phyloP scores from a whole-genome alignment of 768 basidiomycete genomes.

The Brasilioporus rufonigricans region DNA sequence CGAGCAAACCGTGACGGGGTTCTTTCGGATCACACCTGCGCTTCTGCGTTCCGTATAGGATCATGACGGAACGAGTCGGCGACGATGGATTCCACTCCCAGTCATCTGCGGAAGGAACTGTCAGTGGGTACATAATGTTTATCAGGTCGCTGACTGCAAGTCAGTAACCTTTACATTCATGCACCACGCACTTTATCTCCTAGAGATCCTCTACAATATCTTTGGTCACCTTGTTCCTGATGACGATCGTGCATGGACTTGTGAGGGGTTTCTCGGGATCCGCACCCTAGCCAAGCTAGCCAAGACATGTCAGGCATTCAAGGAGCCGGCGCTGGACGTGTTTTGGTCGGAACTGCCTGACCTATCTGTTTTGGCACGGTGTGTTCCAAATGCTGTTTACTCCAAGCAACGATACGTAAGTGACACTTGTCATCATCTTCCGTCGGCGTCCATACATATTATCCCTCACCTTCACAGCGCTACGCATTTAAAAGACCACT shows the following conservation, averaged over 20 bases:
- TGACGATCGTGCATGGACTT: neutral
- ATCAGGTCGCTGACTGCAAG: neutral
- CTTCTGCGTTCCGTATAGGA: neutral
- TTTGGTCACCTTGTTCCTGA: neutral
- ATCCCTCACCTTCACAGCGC: neutral
- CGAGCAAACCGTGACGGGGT: neutral
- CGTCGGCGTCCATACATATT: neutral
- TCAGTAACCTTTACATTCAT: neutral
- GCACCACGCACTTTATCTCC: neutral
- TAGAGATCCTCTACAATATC: conserved; percentile 4
- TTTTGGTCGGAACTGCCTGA: conserved; percentile 7
- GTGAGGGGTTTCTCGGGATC: neutral
- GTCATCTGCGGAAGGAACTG: neutral
- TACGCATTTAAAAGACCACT: neutral
- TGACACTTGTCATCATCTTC: neutral
- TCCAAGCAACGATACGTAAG: neutral
- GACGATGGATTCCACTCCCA: neutral
- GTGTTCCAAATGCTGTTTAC: neutral
- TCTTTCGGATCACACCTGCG: neutral
- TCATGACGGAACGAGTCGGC: neutral
- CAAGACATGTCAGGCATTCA: conserved; percentile 3
- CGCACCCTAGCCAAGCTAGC: conserved; percentile 1
- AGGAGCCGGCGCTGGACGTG: conserved; percentile 11
- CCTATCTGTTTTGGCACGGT: neutral
- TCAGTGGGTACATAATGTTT: neutral